A percentile compares a stretch with the other conserved stretches of the same genome.
Evolutionary conservation across 2,329 filamentous ascomycete species (phyloP).

Genomic region (Ascochyta rabiei): DNA sequence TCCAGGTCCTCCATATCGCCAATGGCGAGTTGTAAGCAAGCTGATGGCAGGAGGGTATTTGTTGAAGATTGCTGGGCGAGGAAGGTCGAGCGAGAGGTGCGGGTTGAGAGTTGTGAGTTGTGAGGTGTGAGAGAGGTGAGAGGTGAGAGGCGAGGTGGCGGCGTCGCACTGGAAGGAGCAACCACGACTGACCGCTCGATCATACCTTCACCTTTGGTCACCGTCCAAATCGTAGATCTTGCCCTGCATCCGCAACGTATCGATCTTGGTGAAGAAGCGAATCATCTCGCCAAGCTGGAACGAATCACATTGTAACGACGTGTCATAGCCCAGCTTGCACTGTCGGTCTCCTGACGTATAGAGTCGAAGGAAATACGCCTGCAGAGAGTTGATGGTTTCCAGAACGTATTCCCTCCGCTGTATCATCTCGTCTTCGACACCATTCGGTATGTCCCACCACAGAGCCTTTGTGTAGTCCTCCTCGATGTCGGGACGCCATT

Average conservation of each 20-base stretch:
- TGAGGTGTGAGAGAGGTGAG: too few species aligned
- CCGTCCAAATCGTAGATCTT: conserved; percentile 53
- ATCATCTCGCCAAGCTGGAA: conserved; percentile 81
- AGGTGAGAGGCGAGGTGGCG: too few species aligned
- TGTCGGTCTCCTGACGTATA: conserved; percentile 72
- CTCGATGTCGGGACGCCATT: conserved; percentile 57
- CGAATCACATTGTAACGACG: conserved; percentile 73
- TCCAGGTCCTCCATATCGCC: too few species aligned
- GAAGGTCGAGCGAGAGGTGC: too few species aligned
- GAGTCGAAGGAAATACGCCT: conserved; percentile 68
- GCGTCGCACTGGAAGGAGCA: too few species aligned
- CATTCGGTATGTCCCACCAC: conserved; percentile 76
- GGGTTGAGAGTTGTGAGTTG: too few species aligned
- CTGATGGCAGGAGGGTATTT: too few species aligned
- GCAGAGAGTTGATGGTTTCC: conserved; percentile 71
- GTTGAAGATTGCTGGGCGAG: too few species aligned
- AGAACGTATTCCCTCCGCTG: conserved; percentile 70
- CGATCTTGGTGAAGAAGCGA: conserved; percentile 69
- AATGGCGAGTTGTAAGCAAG: too few species aligned
- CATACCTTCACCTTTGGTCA: too few species aligned
- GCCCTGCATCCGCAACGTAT: conserved; percentile 63
- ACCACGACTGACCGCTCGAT: too few species aligned
- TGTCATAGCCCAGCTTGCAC: conserved; percentile 77
- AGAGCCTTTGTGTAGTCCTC: conserved; percentile 53
- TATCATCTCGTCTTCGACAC: conserved; percentile 73